Percentiles rank a stretch among this genome's conserved stretches.
phyloP scores from a whole-genome alignment of 345 rosid species.

The Excoecaria agallocha region DNA sequence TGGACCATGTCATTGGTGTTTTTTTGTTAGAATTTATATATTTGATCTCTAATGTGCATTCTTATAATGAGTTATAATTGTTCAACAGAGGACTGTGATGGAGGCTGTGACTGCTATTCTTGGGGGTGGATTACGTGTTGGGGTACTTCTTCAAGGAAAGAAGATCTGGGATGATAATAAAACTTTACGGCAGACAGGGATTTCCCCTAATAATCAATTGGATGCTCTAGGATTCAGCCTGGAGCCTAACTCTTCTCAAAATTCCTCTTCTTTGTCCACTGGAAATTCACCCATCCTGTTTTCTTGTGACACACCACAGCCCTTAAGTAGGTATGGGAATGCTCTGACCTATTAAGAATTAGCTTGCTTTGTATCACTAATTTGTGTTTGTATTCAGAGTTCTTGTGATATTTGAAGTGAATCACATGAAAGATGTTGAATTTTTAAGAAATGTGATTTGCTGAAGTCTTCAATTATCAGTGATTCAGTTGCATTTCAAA shows the following conservation, averaged over 20 bases:
- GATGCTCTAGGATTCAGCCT: constrained; percentile 80
- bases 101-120: constrained; percentile 82
- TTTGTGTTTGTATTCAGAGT: background rate
- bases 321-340: constrained; percentile 52
- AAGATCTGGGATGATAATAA: constrained; percentile 83
- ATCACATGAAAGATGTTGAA: background rate
- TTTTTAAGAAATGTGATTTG: too few species aligned
- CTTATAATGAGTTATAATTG: constrained; percentile 23
- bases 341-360: constrained; percentile 1
- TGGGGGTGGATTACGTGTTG: constrained; percentile 73
- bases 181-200: constrained; percentile 75
- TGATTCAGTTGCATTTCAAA: background rate
- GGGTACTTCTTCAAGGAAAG: constrained; percentile 81
- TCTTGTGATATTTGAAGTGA: background rate
- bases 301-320: constrained; percentile 46
- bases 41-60: constrained; percentile 13
- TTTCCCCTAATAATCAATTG: constrained; percentile 52
- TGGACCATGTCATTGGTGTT: background rate
- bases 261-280: constrained; percentile 34
- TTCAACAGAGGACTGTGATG: constrained; percentile 74
- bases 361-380: background rate
- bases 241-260: constrained; percentile 68
- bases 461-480: too few species aligned
- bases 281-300: constrained; percentile 42
- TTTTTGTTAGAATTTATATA: background rate